These are phyloP conservation scores for Alternaria conjuncta DNA, from an alignment of 2,329 filamentous ascomycete species.

Conservation along the genomic window DNA sequence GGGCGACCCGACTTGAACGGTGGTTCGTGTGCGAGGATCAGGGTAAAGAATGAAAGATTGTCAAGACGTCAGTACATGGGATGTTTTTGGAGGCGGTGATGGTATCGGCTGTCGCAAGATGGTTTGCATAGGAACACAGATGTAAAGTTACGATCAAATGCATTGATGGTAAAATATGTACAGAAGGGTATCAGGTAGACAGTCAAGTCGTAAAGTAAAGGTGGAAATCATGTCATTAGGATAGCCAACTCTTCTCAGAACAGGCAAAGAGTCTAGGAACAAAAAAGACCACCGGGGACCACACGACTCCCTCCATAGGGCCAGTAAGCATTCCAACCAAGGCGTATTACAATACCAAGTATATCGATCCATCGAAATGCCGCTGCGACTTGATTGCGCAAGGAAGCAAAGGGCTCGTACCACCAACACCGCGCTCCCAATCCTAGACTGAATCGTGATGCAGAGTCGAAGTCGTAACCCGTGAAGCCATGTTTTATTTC, in stretches of 20 bases:
- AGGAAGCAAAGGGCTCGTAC: constrained; percentile 31
- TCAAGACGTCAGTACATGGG: not conserved
- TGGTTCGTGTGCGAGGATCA: not conserved
- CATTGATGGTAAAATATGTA: not conserved
- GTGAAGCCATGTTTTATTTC: constrained; percentile 32
- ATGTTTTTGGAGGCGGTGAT: not conserved
- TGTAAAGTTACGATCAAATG: not conserved
- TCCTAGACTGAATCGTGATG: constrained; percentile 44
- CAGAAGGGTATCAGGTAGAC: not conserved
- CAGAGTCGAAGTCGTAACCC: constrained; percentile 41
- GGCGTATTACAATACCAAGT: constrained; percentile 41
- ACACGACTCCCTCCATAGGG: constrained; percentile 43
- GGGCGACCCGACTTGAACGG: not conserved
- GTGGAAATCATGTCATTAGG: constrained; percentile 44
- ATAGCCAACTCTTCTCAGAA: constrained; percentile 32
- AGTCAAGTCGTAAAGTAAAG: constrained; percentile 12
- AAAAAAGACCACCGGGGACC: constrained; percentile 42
- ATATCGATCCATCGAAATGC: constrained; percentile 45
- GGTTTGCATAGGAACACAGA: too few species aligned
- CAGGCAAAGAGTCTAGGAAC: constrained; percentile 40
- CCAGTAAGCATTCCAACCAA: constrained; percentile 41
- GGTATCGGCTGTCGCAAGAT: too few species aligned
- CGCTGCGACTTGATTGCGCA: constrained; percentile 32
- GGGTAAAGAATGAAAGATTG: not conserved
- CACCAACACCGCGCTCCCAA: constrained; percentile 42